A percentile compares a stretch with the other conserved stretches of the same genome.
Conservation (phyloP, 176 grass and related monocot genomes). For the Miscanthus lutarioriparius region DNA sequence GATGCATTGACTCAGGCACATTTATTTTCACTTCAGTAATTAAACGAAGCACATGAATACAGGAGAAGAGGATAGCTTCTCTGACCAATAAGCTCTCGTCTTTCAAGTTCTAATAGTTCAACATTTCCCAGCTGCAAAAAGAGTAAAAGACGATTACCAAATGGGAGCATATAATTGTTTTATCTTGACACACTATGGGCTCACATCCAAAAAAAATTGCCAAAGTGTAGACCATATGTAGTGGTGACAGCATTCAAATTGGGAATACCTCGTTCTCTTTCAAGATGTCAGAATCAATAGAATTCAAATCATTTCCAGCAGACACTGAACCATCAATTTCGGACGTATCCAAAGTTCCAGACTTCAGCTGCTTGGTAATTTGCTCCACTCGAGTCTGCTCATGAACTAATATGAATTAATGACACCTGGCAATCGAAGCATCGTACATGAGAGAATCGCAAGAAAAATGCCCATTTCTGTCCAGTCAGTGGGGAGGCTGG, state of each 20-base stretch:
- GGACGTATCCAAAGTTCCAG: slow-evolving; percentile 48
- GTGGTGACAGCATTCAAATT: background rate
- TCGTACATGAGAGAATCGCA: slow-evolving; percentile 57
- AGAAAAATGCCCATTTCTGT: slow-evolving; percentile 47
- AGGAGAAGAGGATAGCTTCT: slow-evolving; percentile 33
- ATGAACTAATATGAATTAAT: slow-evolving; percentile 81
- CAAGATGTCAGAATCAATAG: slow-evolving; percentile 34
- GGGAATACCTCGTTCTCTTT: slow-evolving; percentile 64
- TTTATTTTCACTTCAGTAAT: slow-evolving; percentile 10
- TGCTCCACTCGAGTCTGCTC: slow-evolving; percentile 90
- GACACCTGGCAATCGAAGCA: slow-evolving; percentile 67
- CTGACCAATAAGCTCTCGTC: slow-evolving; percentile 85
- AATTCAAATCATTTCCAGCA: slow-evolving; percentile 38
- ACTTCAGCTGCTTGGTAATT: slow-evolving; percentile 74
- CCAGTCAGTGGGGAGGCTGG: background rate
- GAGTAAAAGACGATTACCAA: slow-evolving; percentile 22
- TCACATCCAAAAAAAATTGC: slow-evolving; percentile 2
- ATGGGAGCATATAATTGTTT: slow-evolving; percentile 6
- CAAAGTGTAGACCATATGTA: background rate
- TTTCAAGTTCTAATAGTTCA: slow-evolving; percentile 77
- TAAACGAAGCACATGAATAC: slow-evolving; percentile 33
- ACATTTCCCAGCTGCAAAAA: slow-evolving; percentile 47
- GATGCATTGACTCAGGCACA: slow-evolving; percentile 1
- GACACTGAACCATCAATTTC: slow-evolving; percentile 49
- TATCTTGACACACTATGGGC: background rate